phyloP scores from a whole-genome alignment of 2,329 filamentous ascomycete species.

The Coleophoma eucalyptorum region DNA sequence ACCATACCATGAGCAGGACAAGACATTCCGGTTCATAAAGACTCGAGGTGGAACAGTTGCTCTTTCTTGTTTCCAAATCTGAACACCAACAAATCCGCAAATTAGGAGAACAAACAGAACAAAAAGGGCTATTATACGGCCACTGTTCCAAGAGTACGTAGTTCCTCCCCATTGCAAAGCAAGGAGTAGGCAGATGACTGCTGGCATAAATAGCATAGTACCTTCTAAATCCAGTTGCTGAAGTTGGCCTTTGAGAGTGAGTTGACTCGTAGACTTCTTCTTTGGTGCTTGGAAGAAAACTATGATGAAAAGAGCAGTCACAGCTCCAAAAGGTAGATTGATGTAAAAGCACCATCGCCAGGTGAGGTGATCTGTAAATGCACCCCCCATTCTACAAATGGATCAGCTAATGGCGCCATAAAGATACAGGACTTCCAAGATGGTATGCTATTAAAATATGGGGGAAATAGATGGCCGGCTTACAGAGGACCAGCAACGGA shows the following conservation, averaged over 20 bases:
- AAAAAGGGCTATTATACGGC: slow-evolving; percentile 26
- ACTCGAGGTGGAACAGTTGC: not conserved
- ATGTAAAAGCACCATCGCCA: slow-evolving; percentile 20
- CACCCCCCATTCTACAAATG: not conserved
- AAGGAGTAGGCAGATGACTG: slow-evolving; percentile 28
- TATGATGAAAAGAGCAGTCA: not conserved
- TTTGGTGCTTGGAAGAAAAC: too few species aligned
- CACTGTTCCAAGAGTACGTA: slow-evolving; percentile 32
- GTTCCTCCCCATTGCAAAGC: slow-evolving; percentile 35
- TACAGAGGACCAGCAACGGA: not conserved
- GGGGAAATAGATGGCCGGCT: too few species aligned
- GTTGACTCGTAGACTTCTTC: not conserved
- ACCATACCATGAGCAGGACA: not conserved
- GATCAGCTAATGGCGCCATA: too few species aligned
- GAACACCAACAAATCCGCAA: not conserved
- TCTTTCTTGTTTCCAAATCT: not conserved
- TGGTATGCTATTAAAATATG: too few species aligned
- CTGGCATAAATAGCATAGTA: not conserved
- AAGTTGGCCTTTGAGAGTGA: not conserved
- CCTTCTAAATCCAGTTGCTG: not conserved
- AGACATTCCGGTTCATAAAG: not conserved
- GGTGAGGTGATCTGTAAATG: not conserved
- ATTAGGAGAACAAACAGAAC: slow-evolving; percentile 10
- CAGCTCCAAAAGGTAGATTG: slow-evolving; percentile 27
- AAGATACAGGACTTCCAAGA: too few species aligned